Evolutionary conservation across 805 yeast genomes (phyloP).

Genomic region (Naumovozyma castellii): DNA sequence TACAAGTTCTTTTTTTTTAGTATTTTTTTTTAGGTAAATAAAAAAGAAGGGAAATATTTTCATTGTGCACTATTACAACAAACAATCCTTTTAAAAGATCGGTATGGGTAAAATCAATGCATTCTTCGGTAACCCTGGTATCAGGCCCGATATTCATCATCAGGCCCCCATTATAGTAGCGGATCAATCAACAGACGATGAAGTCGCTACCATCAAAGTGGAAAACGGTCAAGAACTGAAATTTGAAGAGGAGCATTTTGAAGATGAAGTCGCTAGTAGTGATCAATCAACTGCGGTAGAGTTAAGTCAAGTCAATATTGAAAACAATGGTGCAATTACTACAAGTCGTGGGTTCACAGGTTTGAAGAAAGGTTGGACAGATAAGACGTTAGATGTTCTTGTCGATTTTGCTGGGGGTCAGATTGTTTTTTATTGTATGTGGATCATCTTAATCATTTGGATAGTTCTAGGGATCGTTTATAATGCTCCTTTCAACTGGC

Average conservation of each 20-base stretch:
- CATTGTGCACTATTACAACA: too few species aligned
- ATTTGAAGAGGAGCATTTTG: constrained; percentile 4
- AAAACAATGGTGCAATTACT: constrained; percentile 11
- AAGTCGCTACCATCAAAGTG: neutral
- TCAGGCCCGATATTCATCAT: constrained; percentile 8
- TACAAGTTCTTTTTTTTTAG: neutral
- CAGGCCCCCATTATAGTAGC: constrained; percentile 5
- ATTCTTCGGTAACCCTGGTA: constrained; percentile 20
- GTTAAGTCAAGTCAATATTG: constrained; percentile 9
- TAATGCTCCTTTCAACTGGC: constrained; percentile 31
- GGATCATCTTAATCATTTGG: constrained; percentile 25
- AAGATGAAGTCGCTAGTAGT: constrained; percentile 6
- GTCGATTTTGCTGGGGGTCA: constrained; percentile 25
- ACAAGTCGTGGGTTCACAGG: constrained; percentile 23
- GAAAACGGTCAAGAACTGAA: neutral
- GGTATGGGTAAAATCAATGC: constrained; percentile 14
- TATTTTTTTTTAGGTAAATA: neutral
- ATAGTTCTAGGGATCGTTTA: constrained; percentile 22
- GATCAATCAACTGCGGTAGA: constrained; percentile 10
- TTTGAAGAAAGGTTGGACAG: constrained; percentile 16
- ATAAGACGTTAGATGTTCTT: constrained; percentile 17
- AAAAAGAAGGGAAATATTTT: neutral
- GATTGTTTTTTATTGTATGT: constrained; percentile 21
- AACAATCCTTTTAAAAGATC: neutral
- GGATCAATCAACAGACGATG: neutral